Evolutionary conservation across 1,284 basidiomycete genomes (phyloP).

Genomic region (Pholiota adiposa): DNA sequence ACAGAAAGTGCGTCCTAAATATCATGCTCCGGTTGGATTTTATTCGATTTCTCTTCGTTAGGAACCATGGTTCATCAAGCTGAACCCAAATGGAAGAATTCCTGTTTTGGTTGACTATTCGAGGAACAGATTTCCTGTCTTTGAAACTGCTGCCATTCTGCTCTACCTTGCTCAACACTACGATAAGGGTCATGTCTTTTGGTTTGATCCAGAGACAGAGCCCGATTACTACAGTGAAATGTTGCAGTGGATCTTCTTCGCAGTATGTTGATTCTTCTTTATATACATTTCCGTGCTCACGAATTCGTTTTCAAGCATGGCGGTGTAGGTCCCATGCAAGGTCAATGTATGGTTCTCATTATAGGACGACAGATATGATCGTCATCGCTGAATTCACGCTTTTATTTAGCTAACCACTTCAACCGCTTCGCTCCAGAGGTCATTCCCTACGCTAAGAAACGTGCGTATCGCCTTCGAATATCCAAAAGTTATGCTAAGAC

Average conservation of each 20-base stretch:
- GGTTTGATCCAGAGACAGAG: constrained; percentile 49
- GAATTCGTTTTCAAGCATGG: constrained; percentile 53
- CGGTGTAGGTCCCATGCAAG: constrained; percentile 78
- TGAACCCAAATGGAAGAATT: constrained; percentile 71
- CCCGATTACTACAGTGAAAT: constrained; percentile 59
- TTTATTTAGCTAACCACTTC: constrained; percentile 58
- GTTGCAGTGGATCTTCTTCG: constrained; percentile 83
- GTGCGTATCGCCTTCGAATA: too few relatives aligned
- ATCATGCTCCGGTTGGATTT: background rate
- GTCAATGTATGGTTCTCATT: constrained; percentile 48
- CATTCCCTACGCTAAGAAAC: constrained; percentile 67
- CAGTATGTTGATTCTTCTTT: constrained; percentile 41
- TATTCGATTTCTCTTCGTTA: background rate
- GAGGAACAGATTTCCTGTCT: constrained; percentile 60
- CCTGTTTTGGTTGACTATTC: constrained; percentile 58
- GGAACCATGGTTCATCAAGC: constrained; percentile 64
- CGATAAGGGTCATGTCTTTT: constrained; percentile 60
- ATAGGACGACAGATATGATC: background rate
- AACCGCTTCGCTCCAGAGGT: constrained; percentile 59
- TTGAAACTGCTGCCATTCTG: constrained; percentile 71
- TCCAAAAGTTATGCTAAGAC: too few relatives aligned
- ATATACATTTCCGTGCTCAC: background rate
- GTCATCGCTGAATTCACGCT: too few relatives aligned
- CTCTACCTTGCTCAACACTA: constrained; percentile 68
- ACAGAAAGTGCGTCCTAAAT: constrained; percentile 35